These are phyloP conservation scores for Aureobasidium sp. DNA, from an alignment of 2,329 filamentous ascomycete species.

Conservation along the genomic window DNA sequence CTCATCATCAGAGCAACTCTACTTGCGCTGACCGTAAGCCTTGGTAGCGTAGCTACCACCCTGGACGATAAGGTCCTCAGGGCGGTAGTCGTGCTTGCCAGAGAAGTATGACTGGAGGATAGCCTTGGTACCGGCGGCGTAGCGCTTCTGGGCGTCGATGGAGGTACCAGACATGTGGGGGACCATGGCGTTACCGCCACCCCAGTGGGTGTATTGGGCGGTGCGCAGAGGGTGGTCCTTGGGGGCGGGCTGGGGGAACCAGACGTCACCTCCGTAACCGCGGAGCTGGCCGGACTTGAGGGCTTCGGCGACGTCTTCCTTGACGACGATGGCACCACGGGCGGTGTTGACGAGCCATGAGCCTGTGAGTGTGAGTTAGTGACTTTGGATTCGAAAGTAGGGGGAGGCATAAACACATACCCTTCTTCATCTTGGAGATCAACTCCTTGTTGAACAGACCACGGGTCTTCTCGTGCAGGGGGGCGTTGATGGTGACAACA, in stretches of 20 bases:
- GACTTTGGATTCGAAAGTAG: not conserved
- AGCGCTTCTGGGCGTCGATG: constrained; percentile 88
- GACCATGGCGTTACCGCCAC: constrained; percentile 97
- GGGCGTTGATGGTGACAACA: constrained; percentile 99
- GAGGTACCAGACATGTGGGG: constrained; percentile 98
- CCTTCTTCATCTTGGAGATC: constrained; percentile 98
- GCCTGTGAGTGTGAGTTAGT: constrained; percentile 39
- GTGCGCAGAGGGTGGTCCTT: constrained; percentile 86
- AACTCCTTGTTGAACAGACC: constrained; percentile 98
- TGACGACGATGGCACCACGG: constrained; percentile 97
- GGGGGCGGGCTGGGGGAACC: constrained; percentile 96
- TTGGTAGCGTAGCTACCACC: constrained; percentile 90
- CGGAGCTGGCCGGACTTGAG: constrained; percentile 86
- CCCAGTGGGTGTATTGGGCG: constrained; percentile 80
- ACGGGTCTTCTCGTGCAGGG: constrained; percentile 93
- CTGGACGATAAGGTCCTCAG: constrained; percentile 85
- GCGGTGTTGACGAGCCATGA: constrained; percentile 98
- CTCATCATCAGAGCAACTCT: not conserved
- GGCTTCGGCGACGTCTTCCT: constrained; percentile 94
- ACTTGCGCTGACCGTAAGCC: constrained; percentile 69
- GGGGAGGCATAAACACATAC: constrained; percentile 36
- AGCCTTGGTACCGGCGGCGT: constrained; percentile 55
- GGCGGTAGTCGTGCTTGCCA: constrained; percentile 78
- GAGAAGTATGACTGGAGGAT: constrained; percentile 89
- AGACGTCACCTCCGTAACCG: constrained; percentile 82